These are phyloP conservation scores for Chrysosporium queenslandicum DNA, from an alignment of 2,329 filamentous ascomycete species.

Conservation along the genomic window DNA sequence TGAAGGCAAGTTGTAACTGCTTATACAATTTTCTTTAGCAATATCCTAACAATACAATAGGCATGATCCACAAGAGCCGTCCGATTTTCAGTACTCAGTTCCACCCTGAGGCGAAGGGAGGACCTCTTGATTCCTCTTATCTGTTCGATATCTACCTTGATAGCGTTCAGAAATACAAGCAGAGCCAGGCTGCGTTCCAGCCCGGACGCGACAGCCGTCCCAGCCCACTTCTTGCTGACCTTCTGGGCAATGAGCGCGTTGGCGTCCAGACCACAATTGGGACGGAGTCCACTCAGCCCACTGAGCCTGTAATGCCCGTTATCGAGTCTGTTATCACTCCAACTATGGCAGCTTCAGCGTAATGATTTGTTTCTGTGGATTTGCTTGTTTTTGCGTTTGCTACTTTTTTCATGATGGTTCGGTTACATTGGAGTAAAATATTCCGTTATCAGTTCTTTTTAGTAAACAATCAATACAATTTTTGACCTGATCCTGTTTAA, in stretches of 20 bases:
- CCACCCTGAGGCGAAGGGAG: conserved; percentile 96
- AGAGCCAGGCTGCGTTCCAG: conserved; percentile 59
- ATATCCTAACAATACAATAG: conserved; percentile 22
- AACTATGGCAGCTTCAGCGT: neutral
- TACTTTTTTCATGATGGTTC: neutral
- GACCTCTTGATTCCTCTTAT: conserved; percentile 89
- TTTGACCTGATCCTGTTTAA: too few relatives aligned
- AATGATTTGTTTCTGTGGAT: too few relatives aligned
- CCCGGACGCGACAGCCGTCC: conserved; percentile 75
- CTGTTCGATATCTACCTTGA: conserved; percentile 94
- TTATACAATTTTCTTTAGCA: neutral
- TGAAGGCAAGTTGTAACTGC: conserved; percentile 51
- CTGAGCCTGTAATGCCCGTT: conserved; percentile 1
- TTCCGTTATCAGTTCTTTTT: neutral
- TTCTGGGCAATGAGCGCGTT: conserved; percentile 88
- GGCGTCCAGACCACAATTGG: conserved; percentile 65
- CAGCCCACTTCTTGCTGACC: conserved; percentile 76
- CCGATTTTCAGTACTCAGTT: conserved; percentile 99
- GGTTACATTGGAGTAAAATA: neutral
- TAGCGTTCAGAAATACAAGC: conserved; percentile 82
- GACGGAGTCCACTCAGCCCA: neutral
- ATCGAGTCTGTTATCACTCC: neutral
- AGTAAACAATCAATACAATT: too few relatives aligned
- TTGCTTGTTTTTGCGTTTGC: neutral
- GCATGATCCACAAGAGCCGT: conserved; percentile 88